These are phyloP conservation scores for Potentilla sterilis DNA, from an alignment of 306 rosid genomes.

Conservation along the genomic window DNA sequence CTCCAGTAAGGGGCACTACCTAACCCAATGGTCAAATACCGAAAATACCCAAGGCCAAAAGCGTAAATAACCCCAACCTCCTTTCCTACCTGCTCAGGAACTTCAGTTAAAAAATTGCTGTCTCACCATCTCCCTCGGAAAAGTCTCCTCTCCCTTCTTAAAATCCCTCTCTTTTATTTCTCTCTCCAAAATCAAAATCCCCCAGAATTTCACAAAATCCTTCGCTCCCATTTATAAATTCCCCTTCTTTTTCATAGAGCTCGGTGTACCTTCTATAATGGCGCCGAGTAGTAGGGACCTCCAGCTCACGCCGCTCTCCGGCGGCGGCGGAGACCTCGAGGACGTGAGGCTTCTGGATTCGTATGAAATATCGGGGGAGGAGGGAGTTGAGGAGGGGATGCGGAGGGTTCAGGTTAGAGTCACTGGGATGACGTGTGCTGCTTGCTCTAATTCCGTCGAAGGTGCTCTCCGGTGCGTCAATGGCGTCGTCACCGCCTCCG, in stretches of 20 bases:
- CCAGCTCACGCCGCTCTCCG: constrained; percentile 41
- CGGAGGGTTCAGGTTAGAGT: constrained; percentile 68
- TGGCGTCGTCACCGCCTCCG: constrained; percentile 76
- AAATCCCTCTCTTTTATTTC: background rate
- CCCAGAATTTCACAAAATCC: background rate
- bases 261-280: constrained; percentile 29
- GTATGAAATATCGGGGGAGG: constrained; percentile 31
- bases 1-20: background rate
- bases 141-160: constrained; percentile 13
- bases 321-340: constrained; percentile 53
- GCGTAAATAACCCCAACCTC: background rate
- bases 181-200: background rate
- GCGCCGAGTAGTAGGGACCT: constrained; percentile 46
- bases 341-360: constrained; percentile 77
- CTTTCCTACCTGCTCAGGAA: constrained; percentile 19
- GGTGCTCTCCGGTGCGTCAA: constrained; percentile 58
- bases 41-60: background rate
- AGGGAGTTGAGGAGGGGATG: constrained; percentile 31
- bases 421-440: constrained; percentile 94
- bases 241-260: background rate
- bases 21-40: background rate
- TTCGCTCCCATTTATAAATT: background rate
- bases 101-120: constrained; percentile 36
- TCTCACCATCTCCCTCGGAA: constrained; percentile 39
- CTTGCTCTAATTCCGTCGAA: constrained; percentile 91